Evolutionary conservation across 306 rosid species (phyloP).

Genomic region (Corylus avellana): DNA sequence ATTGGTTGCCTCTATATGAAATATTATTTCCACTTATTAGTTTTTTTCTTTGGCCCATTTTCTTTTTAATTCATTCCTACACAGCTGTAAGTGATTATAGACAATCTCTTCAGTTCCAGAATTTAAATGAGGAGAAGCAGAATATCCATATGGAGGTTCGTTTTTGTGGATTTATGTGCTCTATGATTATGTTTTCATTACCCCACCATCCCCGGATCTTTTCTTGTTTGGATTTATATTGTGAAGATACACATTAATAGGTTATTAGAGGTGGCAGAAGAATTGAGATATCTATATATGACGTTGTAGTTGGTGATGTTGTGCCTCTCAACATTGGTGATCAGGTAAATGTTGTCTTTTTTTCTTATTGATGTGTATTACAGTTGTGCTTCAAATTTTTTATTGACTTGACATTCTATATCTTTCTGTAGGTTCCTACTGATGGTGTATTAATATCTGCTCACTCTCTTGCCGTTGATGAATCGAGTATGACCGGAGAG

Average conservation of each 20-base stretch:
- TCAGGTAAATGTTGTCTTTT: slow-evolving; percentile 52
- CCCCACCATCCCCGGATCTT: neutral
- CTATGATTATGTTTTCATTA: neutral
- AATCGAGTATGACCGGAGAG: slow-evolving; percentile 98
- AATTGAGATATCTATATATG: slow-evolving; percentile 85
- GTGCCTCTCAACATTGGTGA: slow-evolving; percentile 84
- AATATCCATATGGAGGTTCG: slow-evolving; percentile 86
- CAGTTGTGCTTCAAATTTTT: slow-evolving; percentile 16
- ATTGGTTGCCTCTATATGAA: slow-evolving; percentile 11
- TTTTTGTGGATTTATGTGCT: slow-evolving; percentile 5
- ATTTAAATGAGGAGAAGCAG: slow-evolving; percentile 89
- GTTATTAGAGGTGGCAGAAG: slow-evolving; percentile 88
- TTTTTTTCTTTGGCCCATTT: slow-evolving; percentile 21
- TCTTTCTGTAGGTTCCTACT: slow-evolving; percentile 73
- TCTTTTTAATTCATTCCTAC: slow-evolving; percentile 9
- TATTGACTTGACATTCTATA: slow-evolving; percentile 20
- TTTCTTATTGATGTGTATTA: slow-evolving; percentile 23
- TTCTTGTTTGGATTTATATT: slow-evolving; percentile 6
- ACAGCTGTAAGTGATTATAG: slow-evolving; percentile 90
- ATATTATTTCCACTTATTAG: neutral
- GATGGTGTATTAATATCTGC: slow-evolving; percentile 84
- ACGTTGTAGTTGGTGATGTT: slow-evolving; percentile 91
- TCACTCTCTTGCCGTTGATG: slow-evolving; percentile 89
- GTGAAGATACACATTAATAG: slow-evolving; percentile 37
- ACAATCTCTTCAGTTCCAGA: slow-evolving; percentile 96